These are phyloP conservation scores for Neckera pumila DNA, from an alignment of 225 moss, liverwort and hornwort genomes.

Conservation along the genomic window DNA sequence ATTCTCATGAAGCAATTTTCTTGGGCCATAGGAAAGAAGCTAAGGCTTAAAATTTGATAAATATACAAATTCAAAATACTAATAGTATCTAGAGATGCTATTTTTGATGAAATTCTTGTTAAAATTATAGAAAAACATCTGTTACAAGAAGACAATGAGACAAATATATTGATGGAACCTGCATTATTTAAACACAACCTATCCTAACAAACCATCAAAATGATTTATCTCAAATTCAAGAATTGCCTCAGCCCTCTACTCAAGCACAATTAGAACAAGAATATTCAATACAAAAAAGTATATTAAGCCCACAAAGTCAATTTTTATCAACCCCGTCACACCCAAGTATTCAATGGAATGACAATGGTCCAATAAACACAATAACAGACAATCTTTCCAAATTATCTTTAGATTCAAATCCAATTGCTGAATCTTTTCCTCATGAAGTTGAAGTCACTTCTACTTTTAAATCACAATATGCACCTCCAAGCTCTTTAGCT, in stretches of 20 bases:
- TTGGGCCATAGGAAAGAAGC: background rate
- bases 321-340: no score
- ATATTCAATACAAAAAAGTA: no score
- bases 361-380: no score
- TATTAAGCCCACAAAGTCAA: no score
- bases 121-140: accelerated
- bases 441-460: background rate
- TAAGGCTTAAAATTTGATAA: background rate
- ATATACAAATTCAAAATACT: background rate
- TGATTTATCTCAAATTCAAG: background rate
- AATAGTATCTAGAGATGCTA: background rate
- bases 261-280: no score
- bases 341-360: no score
- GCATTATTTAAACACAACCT: background rate
- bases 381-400: background rate
- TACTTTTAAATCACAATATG: background rate
- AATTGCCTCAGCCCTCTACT: accelerated
- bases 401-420: background rate
- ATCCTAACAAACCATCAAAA: background rate
- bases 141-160: background rate
- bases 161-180: background rate
- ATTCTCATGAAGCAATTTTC: background rate
- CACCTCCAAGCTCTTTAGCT: background rate
- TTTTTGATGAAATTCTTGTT: background rate
- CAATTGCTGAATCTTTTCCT: background rate